Conservation (phyloP, 108 stramenopile species). For the Parietichytrium sp. region DNA sequence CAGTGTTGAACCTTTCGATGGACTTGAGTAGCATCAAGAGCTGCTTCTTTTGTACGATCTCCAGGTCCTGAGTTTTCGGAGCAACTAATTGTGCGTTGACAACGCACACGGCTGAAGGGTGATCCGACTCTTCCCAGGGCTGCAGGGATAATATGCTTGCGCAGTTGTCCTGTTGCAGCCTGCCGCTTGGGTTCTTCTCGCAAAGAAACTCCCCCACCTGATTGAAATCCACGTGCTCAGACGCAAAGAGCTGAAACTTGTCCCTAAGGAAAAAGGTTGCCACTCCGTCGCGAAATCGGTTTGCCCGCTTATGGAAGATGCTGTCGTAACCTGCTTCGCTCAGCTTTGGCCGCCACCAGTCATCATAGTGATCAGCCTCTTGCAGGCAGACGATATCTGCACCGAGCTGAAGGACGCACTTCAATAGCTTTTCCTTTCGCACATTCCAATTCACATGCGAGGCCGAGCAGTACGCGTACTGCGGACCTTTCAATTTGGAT, state of each 20-base stretch:
- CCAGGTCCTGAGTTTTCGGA: constrained; percentile 28
- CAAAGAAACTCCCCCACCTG: not conserved
- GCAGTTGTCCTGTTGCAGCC: constrained; percentile 44
- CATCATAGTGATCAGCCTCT: constrained; percentile 54
- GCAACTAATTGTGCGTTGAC: constrained; percentile 47
- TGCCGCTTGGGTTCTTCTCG: not conserved
- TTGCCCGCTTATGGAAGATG: constrained; percentile 50
- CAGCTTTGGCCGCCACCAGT: constrained; percentile 61
- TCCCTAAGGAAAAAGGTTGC: constrained; percentile 7
- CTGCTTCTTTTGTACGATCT: constrained; percentile 50
- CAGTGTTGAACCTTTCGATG: constrained; percentile 54
- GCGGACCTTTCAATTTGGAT: not conserved
- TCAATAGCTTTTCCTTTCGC: not conserved
- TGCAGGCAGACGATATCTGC: constrained; percentile 56
- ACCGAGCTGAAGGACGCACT: constrained; percentile 9
- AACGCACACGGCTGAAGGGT: constrained; percentile 42
- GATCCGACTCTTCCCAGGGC: constrained; percentile 47
- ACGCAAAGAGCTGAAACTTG: constrained; percentile 35
- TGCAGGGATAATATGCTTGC: constrained; percentile 49
- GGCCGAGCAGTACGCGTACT: constrained; percentile 12
- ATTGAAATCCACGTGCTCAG: constrained; percentile 5
- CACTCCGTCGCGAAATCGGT: constrained; percentile 18
- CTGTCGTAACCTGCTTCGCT: constrained; percentile 53
- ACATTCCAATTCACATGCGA: not conserved
- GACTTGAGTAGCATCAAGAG: constrained; percentile 44